These are phyloP conservation scores for Penicillium roqueforti DNA, from an alignment of 495 filamentous ascomycete genomes.

Conservation along the genomic window DNA sequence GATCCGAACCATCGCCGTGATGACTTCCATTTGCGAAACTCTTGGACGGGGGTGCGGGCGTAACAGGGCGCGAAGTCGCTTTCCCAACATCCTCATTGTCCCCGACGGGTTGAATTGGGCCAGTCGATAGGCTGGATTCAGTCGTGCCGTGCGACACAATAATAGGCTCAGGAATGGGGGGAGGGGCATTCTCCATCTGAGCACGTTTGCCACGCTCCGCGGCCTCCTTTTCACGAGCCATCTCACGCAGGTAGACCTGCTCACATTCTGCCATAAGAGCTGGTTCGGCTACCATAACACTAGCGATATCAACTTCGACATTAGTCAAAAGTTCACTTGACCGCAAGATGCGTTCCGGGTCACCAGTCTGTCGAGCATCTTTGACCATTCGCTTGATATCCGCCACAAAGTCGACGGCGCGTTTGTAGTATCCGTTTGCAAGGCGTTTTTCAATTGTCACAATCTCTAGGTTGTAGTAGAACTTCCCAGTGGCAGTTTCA, in stretches of 20 bases:
- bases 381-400: constrained; percentile 80
- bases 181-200: constrained; percentile 23
- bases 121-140: constrained; percentile 45
- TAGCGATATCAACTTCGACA: constrained; percentile 82
- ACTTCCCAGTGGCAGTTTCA: constrained; percentile 68
- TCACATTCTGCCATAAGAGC: constrained; percentile 65
- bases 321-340: constrained; percentile 88
- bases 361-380: constrained; percentile 71
- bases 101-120: constrained; percentile 59
- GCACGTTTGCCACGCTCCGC: constrained; percentile 46
- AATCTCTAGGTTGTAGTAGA: constrained; percentile 93
- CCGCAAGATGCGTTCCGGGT: constrained; percentile 72
- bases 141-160: constrained; percentile 45
- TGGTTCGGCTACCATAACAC: constrained; percentile 61
- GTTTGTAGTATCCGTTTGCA: constrained; percentile 91
- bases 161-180: constrained; percentile 23
- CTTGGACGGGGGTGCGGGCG: constrained; percentile 45
- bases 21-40: constrained; percentile 51
- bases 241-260: constrained; percentile 68
- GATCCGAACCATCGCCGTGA: constrained; percentile 44
- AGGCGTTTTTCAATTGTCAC: constrained; percentile 89
- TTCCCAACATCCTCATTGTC: constrained; percentile 31
- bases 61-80: constrained; percentile 43
- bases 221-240: constrained; percentile 61
- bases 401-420: constrained; percentile 77